These are phyloP conservation scores for Cymbopogon flexuosus DNA, from an alignment of 202 grass and related monocot species.

Conservation along the genomic window DNA sequence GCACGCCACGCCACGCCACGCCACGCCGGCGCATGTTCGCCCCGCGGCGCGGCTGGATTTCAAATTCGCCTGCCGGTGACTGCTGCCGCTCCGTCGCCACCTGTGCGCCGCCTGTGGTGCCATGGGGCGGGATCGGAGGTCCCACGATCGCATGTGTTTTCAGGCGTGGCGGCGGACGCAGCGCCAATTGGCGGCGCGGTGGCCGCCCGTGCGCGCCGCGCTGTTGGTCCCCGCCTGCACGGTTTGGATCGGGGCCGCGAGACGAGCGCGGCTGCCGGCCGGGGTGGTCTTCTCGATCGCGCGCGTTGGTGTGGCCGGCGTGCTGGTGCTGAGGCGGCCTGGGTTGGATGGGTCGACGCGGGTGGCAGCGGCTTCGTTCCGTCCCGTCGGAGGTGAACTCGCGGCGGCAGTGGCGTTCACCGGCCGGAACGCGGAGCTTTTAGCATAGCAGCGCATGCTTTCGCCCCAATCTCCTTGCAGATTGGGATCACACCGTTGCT, in stretches of 20 bases:
- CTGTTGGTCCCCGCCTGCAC: not conserved
- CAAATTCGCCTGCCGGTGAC: not conserved
- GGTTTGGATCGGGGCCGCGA: not conserved
- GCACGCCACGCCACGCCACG: not conserved
- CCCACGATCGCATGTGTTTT: not conserved
- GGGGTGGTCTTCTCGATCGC: not conserved
- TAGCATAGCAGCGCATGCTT: not conserved
- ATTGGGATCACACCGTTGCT: not conserved
- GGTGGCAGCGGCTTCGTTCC: not conserved
- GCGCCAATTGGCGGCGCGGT: not conserved
- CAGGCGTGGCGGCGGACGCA: not conserved
- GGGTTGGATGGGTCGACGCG: not conserved
- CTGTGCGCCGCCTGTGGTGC: not conserved
- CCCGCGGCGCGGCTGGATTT: not conserved
- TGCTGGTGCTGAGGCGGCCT: not conserved
- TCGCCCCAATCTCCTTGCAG: not conserved
- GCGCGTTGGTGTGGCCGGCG: not conserved
- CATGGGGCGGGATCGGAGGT: not conserved
- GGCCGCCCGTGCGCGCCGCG: not conserved
- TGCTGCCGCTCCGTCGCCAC: not conserved
- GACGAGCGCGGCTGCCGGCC: not conserved
- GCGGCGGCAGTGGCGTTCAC: not conserved
- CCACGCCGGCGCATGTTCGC: not conserved
- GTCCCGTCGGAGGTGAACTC: not conserved
- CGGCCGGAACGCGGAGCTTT: not conserved